Evolutionary conservation across 345 rosid genomes (phyloP).

Genomic region (Citrus sinensis): DNA sequence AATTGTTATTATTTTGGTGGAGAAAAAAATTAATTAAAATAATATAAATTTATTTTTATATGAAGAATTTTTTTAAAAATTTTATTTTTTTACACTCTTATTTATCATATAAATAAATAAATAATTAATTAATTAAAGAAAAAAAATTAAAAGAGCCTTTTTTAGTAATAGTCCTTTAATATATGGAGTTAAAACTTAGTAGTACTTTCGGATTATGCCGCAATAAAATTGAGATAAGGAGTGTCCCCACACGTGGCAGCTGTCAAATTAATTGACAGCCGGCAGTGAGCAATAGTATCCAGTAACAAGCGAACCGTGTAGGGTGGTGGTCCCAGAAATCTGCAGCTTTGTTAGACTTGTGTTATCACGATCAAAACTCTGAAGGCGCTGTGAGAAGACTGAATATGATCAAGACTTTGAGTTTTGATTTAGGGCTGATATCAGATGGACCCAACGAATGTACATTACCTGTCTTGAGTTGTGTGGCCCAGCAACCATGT

Average conservation of each 20-base stretch:
- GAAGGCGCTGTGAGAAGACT: background rate
- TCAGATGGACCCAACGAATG: too few species aligned
- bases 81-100: accelerated
- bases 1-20: too few species aligned
- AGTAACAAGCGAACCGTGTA: background rate
- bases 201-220: background rate
- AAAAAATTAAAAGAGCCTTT: too few species aligned
- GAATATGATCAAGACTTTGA: background rate
- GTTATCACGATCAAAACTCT: background rate
- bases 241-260: background rate
- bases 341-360: background rate
- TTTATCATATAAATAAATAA: too few species aligned
- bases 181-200: too few species aligned
- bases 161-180: too few species aligned
- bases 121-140: too few species aligned
- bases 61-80: too few species aligned
- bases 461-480: too few species aligned
- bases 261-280: background rate
- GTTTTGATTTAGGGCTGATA: background rate
- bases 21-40: too few species aligned
- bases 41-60: too few species aligned
- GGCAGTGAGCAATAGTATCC: background rate
- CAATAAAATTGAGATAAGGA: background rate
- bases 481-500: too few species aligned
- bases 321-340: background rate